These are phyloP conservation scores for Penicillium manginii DNA, from an alignment of 495 filamentous ascomycete species.

Conservation along the genomic window DNA sequence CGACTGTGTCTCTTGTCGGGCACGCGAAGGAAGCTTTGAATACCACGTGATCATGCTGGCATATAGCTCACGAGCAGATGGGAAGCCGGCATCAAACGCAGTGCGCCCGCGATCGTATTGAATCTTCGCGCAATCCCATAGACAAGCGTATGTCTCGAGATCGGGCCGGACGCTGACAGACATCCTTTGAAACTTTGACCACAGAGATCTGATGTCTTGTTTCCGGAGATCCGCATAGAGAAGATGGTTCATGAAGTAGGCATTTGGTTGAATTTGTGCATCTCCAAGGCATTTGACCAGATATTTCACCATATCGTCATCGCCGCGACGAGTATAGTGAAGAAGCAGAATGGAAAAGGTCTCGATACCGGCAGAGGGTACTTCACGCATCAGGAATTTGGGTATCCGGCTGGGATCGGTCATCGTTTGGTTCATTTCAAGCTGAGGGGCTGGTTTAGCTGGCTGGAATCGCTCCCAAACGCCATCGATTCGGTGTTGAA, in stretches of 20 bases:
- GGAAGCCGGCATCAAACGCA: slow-evolving; percentile 40
- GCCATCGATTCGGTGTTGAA: slow-evolving; percentile 64
- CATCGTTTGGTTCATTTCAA: slow-evolving; percentile 26
- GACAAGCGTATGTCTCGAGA: slow-evolving; percentile 68
- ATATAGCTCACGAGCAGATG: slow-evolving; percentile 59
- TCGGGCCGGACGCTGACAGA: slow-evolving; percentile 58
- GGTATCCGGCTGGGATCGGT: slow-evolving; percentile 30
- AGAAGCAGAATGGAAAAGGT: slow-evolving; percentile 77
- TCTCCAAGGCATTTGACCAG: slow-evolving; percentile 59
- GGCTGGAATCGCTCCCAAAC: slow-evolving; percentile 48
- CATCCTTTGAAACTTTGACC: slow-evolving; percentile 58
- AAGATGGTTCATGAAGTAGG: slow-evolving; percentile 76
- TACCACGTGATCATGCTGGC: slow-evolving; percentile 63
- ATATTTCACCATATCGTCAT: slow-evolving; percentile 57
- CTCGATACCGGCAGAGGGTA: slow-evolving; percentile 68
- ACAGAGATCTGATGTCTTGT: slow-evolving; percentile 54
- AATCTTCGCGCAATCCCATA: slow-evolving; percentile 64
- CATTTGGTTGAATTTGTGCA: slow-evolving; percentile 65
- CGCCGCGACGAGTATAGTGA: slow-evolving; percentile 65
- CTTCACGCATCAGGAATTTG: slow-evolving; percentile 42
- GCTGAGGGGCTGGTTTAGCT: slow-evolving; percentile 17
- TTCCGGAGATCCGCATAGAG: slow-evolving; percentile 62
- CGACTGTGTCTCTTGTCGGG: slow-evolving; percentile 25
- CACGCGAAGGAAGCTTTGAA: slow-evolving; percentile 34
- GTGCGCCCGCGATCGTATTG: slow-evolving; percentile 51